phyloP scores from a whole-genome alignment of 2,329 filamentous ascomycete genomes.

The Trichoderma pleuroti region DNA sequence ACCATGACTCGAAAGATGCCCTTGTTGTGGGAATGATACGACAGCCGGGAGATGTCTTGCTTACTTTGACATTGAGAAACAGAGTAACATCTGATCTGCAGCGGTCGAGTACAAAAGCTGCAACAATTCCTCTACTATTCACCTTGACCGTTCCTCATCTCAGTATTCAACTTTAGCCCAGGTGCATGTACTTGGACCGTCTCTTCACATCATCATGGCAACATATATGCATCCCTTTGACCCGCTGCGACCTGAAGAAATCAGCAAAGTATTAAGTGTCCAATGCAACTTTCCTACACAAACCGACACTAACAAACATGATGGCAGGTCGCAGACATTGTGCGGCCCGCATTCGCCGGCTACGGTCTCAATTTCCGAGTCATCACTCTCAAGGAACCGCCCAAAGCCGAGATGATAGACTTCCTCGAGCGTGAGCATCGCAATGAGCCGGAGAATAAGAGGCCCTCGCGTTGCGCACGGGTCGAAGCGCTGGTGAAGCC shows the following conservation, averaged over 20 bases:
- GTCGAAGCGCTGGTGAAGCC: background rate
- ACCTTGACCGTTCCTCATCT: background rate
- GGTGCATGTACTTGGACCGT: background rate
- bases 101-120: background rate
- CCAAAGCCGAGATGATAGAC: background rate
- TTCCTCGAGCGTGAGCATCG: background rate
- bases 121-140: background rate
- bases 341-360: background rate
- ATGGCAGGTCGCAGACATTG: background rate
- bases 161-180: background rate
- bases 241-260: background rate
- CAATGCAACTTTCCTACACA: background rate
- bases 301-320: background rate
- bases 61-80: background rate
- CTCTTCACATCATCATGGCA: background rate
- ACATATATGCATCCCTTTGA: background rate
- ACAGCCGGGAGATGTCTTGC: background rate
- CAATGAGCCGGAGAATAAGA: background rate
- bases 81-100: background rate
- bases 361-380: background rate
- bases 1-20: background rate
- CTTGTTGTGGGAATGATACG: background rate
- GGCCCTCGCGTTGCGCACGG: background rate
- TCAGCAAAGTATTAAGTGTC: background rate
- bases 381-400: background rate